Evolutionary conservation across 2,329 filamentous ascomycete species (phyloP), one percentile per base, ranked within the genome.

Genomic region (Penicillium sp.): DNA sequence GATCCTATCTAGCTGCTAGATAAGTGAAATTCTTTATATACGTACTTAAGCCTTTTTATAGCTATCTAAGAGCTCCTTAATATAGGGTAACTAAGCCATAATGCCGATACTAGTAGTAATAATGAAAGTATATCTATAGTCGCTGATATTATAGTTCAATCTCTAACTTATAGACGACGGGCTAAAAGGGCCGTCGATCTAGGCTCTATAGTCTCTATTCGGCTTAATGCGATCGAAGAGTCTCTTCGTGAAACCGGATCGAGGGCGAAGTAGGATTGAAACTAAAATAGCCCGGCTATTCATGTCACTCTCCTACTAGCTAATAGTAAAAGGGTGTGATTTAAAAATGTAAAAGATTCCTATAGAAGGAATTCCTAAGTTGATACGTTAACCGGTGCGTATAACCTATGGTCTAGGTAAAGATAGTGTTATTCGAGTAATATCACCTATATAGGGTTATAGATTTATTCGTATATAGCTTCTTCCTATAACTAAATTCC

Each of bases 81-180:
- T 63, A 58, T 71, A 73, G 7, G 59, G 68, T 44, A 74, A 55
- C 38, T 70, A 57, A 34, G 65, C 63, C n/a, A 62, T 57, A 30
- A 75, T 73, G 2, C 70, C 62, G 36, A 73, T 73, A n/a, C 66
- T 61, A 30, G 61, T 74, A 7, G 66, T 58, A 19, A 74, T 54
- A 53, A 76, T 70, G 4, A 75, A 57, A 16, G 74, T 58, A 52
- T 60, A 59, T 40, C 70, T 52, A 57, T 67, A 74, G 30, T 60
- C 58, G 44, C 44, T 18, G 16, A 47, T 9, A 3, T 35, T 47
- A 13, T 11, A 16, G 13, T 32, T 44, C 30, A 23, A 46, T 0
- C 7, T 44, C 47, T 10, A 42, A 19, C 32, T 50, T 27, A 56
- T 14, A 34, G 49, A 47, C 10, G 36, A 40, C 5, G 56, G 56